Conservation (phyloP, 2,329 filamentous ascomycete species). For the Fusarium papillatum region DNA sequence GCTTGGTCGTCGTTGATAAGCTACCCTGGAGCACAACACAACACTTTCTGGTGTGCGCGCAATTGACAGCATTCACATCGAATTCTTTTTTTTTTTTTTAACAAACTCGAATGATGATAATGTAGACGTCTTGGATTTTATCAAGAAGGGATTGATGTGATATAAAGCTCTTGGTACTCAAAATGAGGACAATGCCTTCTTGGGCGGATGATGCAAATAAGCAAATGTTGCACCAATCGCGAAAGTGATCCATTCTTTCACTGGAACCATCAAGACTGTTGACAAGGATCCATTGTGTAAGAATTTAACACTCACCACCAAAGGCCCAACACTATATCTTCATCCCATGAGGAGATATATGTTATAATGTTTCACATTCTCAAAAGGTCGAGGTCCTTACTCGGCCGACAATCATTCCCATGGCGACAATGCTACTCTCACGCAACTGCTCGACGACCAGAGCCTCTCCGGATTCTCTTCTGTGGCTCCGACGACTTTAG, state of each 20-base stretch:
- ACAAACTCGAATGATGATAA: background rate
- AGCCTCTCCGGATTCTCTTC: constrained; percentile 88
- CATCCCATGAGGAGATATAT: background rate
- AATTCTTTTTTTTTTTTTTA: background rate
- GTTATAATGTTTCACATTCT: constrained; percentile 38
- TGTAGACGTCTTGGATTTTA: too few species aligned
- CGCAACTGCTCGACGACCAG: constrained; percentile 46
- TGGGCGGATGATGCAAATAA: constrained; percentile 47
- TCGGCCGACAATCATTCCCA: constrained; percentile 16
- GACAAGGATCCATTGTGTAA: background rate
- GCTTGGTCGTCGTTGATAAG: background rate
- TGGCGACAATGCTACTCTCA: constrained; percentile 38
- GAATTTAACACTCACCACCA: background rate
- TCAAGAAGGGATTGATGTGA: too few species aligned
- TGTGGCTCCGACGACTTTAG: constrained; percentile 96
- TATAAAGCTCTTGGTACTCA: background rate
- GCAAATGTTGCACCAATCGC: constrained; percentile 51
- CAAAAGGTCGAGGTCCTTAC: constrained; percentile 9
- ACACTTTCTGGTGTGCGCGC: background rate
- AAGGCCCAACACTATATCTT: background rate
- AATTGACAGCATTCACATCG: background rate
- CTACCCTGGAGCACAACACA: background rate
- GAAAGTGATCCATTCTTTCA: constrained; percentile 11
- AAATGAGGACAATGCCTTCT: background rate
- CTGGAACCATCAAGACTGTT: background rate